A percentile compares a stretch with the other conserved stretches of the same genome.
phyloP scores from a whole-genome alignment of 1,139 yeast species.

The Magnusiomyces ingens region DNA sequence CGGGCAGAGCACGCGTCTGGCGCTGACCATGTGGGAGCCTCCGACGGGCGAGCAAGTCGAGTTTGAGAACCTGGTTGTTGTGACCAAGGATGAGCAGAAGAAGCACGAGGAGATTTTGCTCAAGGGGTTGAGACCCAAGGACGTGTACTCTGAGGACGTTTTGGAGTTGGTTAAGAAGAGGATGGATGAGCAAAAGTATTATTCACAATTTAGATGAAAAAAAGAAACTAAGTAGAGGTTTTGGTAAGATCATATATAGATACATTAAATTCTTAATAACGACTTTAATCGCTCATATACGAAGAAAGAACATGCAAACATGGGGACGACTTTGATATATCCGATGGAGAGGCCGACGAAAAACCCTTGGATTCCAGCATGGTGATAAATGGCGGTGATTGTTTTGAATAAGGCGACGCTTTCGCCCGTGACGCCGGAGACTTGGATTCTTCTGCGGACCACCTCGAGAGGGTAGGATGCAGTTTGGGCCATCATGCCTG shows the following conservation, averaged over 20 bases:
- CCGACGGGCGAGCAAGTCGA: constrained; percentile 30
- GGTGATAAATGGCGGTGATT: constrained; percentile 45
- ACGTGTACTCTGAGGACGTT: constrained; percentile 59
- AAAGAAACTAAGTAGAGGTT: background rate
- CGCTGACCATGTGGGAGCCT: constrained; percentile 82
- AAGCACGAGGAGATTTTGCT: constrained; percentile 68
- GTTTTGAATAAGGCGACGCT: constrained; percentile 37
- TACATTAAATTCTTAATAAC: constrained; percentile 48
- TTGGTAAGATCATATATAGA: background rate
- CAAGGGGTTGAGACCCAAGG: constrained; percentile 54
- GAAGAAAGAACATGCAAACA: constrained; percentile 94
- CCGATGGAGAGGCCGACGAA: constrained; percentile 94
- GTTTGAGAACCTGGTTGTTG: constrained; percentile 69
- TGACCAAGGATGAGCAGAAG: constrained; percentile 84
- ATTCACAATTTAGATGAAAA: constrained; percentile 28
- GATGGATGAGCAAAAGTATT: constrained; percentile 68
- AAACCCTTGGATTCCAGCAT: constrained; percentile 76
- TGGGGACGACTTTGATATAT: constrained; percentile 88
- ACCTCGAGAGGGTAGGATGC: constrained; percentile 98
- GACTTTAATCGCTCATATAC: constrained; percentile 85
- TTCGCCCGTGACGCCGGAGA: constrained; percentile 34
- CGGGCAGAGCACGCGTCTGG: constrained; percentile 72
- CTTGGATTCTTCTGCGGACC: constrained; percentile 91
- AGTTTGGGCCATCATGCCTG: constrained; percentile 93
- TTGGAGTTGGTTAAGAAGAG: constrained; percentile 54